These are phyloP conservation scores for Rhodomyrtus psidioides DNA, from an alignment of 441 rosid genomes.

Conservation along the genomic window DNA sequence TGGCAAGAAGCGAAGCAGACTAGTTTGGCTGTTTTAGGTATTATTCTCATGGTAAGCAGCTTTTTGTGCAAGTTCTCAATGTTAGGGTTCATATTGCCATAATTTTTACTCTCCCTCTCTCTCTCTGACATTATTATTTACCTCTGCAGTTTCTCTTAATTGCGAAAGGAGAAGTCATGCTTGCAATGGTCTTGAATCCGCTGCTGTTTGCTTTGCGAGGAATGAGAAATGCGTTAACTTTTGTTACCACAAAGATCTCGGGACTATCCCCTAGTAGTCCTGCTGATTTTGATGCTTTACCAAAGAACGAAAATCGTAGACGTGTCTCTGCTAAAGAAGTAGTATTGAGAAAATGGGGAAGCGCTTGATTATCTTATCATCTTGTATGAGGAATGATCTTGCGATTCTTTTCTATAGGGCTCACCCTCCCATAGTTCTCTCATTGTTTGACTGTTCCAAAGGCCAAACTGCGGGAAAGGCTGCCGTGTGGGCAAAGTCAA, in stretches of 20 bases:
- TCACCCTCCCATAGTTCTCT: neutral
- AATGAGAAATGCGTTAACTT: slow-evolving; percentile 42
- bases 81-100: neutral
- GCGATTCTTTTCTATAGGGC: neutral
- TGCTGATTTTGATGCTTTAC: slow-evolving; percentile 9
- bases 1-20: slow-evolving; percentile 72
- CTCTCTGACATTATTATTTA: slow-evolving; percentile 1
- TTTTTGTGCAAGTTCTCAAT: neutral
- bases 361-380: slow-evolving; percentile 24
- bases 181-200: slow-evolving; percentile 67
- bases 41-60: slow-evolving; percentile 54
- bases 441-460: neutral
- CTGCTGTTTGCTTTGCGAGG: slow-evolving; percentile 62
- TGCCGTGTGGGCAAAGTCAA: neutral
- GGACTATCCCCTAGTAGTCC: slow-evolving; percentile 14
- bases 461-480: neutral
- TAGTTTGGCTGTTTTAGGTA: slow-evolving; percentile 50
- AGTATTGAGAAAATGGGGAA: slow-evolving; percentile 81
- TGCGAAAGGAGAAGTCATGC: slow-evolving; percentile 64
- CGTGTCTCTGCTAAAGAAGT: slow-evolving; percentile 63
- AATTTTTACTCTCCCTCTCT: neutral
- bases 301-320: slow-evolving; percentile 23
- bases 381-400: neutral
- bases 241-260: slow-evolving; percentile 38
- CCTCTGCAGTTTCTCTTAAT: slow-evolving; percentile 54